phyloP scores from a whole-genome alignment of 2,329 filamentous ascomycete species.

The Ceratocystis cacaofunesta region DNA sequence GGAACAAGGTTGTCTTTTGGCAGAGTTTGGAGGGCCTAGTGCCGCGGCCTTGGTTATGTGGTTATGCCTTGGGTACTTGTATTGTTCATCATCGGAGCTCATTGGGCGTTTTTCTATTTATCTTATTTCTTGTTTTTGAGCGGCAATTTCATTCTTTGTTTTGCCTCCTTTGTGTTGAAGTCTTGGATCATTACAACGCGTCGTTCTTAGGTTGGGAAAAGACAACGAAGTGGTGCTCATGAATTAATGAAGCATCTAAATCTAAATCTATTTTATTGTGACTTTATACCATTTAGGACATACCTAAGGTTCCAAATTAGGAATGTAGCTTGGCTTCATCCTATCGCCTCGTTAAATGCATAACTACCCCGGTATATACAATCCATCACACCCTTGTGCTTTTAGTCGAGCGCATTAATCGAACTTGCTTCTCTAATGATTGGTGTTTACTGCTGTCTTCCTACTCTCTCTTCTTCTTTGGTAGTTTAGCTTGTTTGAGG shows the following conservation, averaged over 20 bases:
- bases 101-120: background rate
- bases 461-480: background rate
- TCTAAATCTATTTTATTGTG: background rate
- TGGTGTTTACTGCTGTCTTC: background rate
- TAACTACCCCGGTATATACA: background rate
- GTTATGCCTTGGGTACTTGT: constrained; percentile 6
- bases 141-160: background rate
- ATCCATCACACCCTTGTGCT: background rate
- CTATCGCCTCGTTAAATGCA: background rate
- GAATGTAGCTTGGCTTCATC: background rate
- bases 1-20: background rate
- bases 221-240: background rate
- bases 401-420: background rate
- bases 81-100: background rate
- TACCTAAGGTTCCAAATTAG: background rate
- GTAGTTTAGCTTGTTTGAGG: background rate
- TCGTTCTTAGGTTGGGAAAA: background rate
- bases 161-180: background rate
- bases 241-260: background rate
- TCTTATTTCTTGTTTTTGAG: constrained; percentile 3
- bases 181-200: background rate
- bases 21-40: background rate
- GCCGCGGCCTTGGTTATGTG: background rate
- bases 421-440: background rate
- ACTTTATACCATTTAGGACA: background rate